These are phyloP conservation scores for Trebouxia sp. DNA, from an alignment of 139 green algal genomes.

Conservation along the genomic window DNA sequence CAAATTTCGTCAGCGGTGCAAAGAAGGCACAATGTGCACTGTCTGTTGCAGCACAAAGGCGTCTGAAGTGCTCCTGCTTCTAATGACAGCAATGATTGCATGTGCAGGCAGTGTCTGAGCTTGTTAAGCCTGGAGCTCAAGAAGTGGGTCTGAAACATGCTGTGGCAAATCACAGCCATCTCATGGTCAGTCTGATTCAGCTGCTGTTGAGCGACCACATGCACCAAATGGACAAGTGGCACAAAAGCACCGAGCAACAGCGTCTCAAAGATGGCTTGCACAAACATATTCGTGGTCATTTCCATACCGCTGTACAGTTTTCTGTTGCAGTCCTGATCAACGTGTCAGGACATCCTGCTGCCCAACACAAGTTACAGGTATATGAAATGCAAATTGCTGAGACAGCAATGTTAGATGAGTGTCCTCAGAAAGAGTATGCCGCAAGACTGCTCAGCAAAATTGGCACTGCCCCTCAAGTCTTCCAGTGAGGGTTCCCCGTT, in stretches of 20 bases:
- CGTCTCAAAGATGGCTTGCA: slow-evolving; percentile 8
- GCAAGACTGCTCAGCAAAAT: not conserved
- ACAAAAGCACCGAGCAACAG: not conserved
- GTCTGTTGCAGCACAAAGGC: not conserved
- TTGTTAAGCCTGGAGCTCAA: not conserved
- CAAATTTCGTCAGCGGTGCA: too few relatives aligned
- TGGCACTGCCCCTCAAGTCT: not conserved
- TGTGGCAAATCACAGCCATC: not conserved
- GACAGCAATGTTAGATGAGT: not conserved
- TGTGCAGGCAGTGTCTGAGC: not conserved
- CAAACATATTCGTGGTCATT: not conserved
- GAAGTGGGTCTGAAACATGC: not conserved
- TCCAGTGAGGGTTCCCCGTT: not conserved
- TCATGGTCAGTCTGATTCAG: slow-evolving; percentile 13
- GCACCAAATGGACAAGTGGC: not conserved
- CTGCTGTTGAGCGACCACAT: not conserved
- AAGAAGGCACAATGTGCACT: too few relatives aligned
- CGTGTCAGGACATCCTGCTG: not conserved
- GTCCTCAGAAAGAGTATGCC: not conserved
- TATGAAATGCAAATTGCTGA: slow-evolving; percentile 12
- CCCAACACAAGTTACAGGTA: not conserved
- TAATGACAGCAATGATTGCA: too few relatives aligned
- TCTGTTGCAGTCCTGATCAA: not conserved
- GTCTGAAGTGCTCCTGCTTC: too few relatives aligned
- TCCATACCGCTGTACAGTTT: not conserved